Base-by-base conservation (phyloP, 192 early-diverging fungal genomes). In the Coemansia sp. region DNA sequence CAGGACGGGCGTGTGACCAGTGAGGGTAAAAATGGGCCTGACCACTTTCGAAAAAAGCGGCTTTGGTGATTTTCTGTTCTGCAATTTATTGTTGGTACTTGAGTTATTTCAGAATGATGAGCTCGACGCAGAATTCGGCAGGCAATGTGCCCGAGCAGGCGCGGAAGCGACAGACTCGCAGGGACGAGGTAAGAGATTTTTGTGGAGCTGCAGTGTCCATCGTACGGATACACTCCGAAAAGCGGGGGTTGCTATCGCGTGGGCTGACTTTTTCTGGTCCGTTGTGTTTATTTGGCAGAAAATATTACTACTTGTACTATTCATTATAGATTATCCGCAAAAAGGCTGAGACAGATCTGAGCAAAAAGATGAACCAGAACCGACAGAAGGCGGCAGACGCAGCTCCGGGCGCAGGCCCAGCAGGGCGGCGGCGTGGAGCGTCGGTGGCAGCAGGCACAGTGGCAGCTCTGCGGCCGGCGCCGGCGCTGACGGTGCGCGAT, bases 401-500 rank as follows among this genome's bases (percentile, higher is more conserved):
- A 3, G 62, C 73, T 36, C 67, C 66, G 44, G 31, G 49, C 42
- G 47, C 17, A 49, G 69, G 63, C n/a, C 28, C 47, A 12, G 55
- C 67, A 3, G 58, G 72, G 9, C 73, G 70, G 60, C 72, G 73
- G 60, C 81, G 71, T 21, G 61, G 58, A 24, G 50, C 58, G 15
- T 49, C 64, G 2, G 65, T 56, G 0, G 63, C 76, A 1, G 61
- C 76, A 9, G 93, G 93, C 36, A 98, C 96, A 4, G 96, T 98
- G n/a, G 89, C 92, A 4, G 87, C 93, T 10, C 83, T 98, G 46
- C 83, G 87, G 42, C 93, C 94, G 17, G 85, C 89, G 0, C 87
- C 92, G 18, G 93, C 94, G 12, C 83, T 98, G 68, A 95, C 93
- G 7, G 87, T 93, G 61, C 86, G 86, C 61, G 88, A 92, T 40